phyloP scores from a whole-genome alignment of 768 basidiomycete genomes.

The Pleurotus ostreatus region DNA sequence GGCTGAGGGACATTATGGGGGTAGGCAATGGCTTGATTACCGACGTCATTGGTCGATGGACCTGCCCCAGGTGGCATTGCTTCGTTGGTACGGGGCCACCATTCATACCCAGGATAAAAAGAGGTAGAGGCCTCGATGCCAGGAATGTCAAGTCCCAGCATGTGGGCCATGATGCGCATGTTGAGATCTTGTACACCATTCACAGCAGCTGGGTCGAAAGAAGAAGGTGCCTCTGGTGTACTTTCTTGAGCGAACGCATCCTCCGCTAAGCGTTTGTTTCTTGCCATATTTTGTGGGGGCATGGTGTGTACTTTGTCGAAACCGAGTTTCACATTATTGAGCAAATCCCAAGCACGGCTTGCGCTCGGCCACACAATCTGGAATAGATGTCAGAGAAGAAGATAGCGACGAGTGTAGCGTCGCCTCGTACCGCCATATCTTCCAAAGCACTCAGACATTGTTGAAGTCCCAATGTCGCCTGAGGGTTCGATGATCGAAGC shows the following conservation, averaged over 20 bases:
- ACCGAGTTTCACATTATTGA: constrained; percentile 63
- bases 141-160: constrained; percentile 64
- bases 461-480: constrained; percentile 62
- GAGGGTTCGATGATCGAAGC: constrained; percentile 65
- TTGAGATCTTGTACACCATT: constrained; percentile 60
- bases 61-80: not conserved
- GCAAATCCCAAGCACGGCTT: constrained; percentile 57
- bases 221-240: constrained; percentile 18
- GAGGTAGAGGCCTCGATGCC: constrained; percentile 60
- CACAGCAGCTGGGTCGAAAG: constrained; percentile 18
- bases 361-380: constrained; percentile 73
- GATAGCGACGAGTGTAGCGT: not conserved
- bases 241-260: constrained; percentile 63
- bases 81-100: constrained; percentile 49
- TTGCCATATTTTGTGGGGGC: constrained; percentile 33
- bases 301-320: constrained; percentile 34
- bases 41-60: no score
- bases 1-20: not conserved
- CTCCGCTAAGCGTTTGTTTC: constrained; percentile 56
- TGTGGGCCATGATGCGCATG: constrained; percentile 67
- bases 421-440: constrained; percentile 56
- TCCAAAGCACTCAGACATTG: constrained; percentile 61
- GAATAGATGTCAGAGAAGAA: constrained; percentile 11
- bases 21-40: no score
- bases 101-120: constrained; percentile 56